Evolutionary conservation across 2,329 filamentous ascomycete genomes (phyloP).

Genomic region (Ceratocystis ficicola): DNA sequence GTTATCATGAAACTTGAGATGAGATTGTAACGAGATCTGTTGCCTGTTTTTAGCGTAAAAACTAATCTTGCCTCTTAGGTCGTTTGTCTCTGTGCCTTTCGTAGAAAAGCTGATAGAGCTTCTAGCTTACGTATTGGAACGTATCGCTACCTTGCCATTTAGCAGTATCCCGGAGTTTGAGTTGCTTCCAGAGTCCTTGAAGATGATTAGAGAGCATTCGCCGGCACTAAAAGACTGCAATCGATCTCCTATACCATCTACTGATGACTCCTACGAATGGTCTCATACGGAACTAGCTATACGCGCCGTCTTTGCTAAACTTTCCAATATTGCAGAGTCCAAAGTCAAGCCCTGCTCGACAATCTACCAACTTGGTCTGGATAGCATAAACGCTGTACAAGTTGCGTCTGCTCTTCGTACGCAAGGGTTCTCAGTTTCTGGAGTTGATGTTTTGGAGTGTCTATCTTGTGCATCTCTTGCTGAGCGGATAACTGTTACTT

Average conservation of each 20-base stretch:
- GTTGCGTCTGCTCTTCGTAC: conserved; percentile 56
- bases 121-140: background rate
- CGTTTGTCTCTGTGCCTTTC: background rate
- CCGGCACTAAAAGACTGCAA: background rate
- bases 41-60: background rate
- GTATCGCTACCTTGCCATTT: background rate
- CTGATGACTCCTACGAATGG: conserved; percentile 32
- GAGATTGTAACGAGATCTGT: background rate
- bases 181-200: background rate
- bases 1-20: conserved; percentile 21
- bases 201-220: background rate
- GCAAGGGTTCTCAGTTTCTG: conserved; percentile 45
- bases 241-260: background rate
- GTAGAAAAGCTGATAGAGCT: background rate
- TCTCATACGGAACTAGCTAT: conserved; percentile 40
- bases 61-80: background rate
- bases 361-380: conserved; percentile 78
- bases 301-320: conserved; percentile 42
- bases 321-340: conserved; percentile 41
- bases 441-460: conserved; percentile 56
- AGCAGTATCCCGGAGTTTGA: background rate
- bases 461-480: conserved; percentile 25
- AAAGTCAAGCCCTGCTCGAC: conserved; percentile 51
- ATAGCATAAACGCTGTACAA: conserved; percentile 80
- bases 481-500: background rate